A percentile compares a stretch with the other conserved stretches of the same genome.
Evolutionary conservation across 345 rosid genomes (phyloP).

Genomic region (Eucalyptus shirleyi): DNA sequence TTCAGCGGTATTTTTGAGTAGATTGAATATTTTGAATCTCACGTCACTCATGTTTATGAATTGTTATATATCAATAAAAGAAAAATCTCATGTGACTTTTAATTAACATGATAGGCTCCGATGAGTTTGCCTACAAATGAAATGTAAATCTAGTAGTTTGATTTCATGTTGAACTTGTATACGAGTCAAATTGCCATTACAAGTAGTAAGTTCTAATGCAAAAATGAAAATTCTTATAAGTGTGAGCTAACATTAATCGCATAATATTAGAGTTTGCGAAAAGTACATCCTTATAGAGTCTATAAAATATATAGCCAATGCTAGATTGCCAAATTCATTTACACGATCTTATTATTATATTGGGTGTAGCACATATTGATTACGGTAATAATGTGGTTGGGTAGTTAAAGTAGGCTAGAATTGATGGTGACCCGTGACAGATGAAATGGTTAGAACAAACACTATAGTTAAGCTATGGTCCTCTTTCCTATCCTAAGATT

Average conservation of each 20-base stretch:
- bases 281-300: too few relatives aligned
- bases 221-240: fast-evolving
- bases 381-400: background rate
- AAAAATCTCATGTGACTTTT: background rate
- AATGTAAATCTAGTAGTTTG: background rate
- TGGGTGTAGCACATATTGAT: background rate
- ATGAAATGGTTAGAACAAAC: background rate
- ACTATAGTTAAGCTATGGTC: background rate
- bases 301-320: background rate
- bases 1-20: fast-evolving
- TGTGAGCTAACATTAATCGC: background rate
- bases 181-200: background rate
- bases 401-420: background rate
- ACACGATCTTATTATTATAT: background rate
- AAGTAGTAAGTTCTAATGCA: too few relatives aligned
- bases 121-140: background rate
- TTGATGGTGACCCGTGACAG: background rate
- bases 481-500: background rate
- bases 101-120: background rate
- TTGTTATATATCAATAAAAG: background rate
- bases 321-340: too few relatives aligned
- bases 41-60: background rate
- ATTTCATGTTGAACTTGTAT: background rate
- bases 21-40: background rate
- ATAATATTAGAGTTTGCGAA: too few relatives aligned